Base-by-base conservation (phyloP, 768 basidiomycete genomes). In the Lentinula aciculospora region DNA sequence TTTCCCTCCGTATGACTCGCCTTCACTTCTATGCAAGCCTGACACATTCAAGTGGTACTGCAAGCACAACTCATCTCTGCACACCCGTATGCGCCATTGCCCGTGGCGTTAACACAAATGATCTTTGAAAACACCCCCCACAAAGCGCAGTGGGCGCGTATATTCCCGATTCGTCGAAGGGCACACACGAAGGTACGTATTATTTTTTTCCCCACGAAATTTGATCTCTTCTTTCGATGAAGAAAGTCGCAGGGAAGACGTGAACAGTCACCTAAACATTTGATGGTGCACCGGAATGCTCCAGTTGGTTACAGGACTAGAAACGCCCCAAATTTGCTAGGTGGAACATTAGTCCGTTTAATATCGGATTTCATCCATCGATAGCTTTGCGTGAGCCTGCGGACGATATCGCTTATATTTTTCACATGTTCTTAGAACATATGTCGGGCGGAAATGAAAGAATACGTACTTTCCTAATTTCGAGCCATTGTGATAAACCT, bases 351-450 rank as follows among this genome's bases (percentile, higher is more conserved):
- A 19, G n/a, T 19, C 31, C 31, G 17, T 45, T 29, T 44, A 55
- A 42, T 55, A 55, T 46, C 54, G 29, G 40, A 36, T n/a, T 46
- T 32, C 10, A 21, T 25, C 29, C 34, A 15, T 55, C 37, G 28
- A 44, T 55, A 23, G 44, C 19, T 32, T 40, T 6, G 12, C 23
- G 19, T 53, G 28, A 13, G 13, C 8, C 15, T 21, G 27, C 19
- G 23, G 25, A 37, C 36, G 25, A 39, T 27, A 10, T 25, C 17
- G 50, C 23, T 39, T 13, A 31, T n/a, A 2, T 51, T 39, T 53
- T 37, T 55, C 40, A 55, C 44, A 55, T 55, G 44, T 42, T 54
- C 28, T 25, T 15, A 40, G 39, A 40, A 37, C 19, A 32, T n/a
- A 31, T n/a, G 39, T 15, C n/a, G 53, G 37, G 37, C 21, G 53